phyloP scores from a whole-genome alignment of 2,329 filamentous ascomycete species.

The Monilinia polystroma region DNA sequence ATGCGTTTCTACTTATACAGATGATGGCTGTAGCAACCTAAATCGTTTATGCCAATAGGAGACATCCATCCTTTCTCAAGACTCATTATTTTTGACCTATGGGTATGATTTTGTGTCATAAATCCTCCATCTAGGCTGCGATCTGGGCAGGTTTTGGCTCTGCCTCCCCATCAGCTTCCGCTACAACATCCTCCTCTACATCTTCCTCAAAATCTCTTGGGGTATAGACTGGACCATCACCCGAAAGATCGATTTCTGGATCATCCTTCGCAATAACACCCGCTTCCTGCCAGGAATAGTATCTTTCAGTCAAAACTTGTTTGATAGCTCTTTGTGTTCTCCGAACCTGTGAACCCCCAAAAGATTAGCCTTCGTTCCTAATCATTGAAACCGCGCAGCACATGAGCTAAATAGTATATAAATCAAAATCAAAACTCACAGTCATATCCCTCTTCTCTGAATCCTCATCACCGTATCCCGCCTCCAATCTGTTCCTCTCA shows the following conservation, averaged over 20 bases:
- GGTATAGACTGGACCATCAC: slow-evolving; percentile 36
- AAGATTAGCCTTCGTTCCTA: slow-evolving; percentile 12
- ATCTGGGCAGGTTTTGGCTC: slow-evolving; percentile 10
- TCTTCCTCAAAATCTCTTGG: slow-evolving; percentile 32
- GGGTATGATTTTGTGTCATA: slow-evolving; percentile 12
- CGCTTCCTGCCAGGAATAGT: slow-evolving; percentile 83
- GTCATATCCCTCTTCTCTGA: slow-evolving; percentile 58
- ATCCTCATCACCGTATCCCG: slow-evolving; percentile 74
- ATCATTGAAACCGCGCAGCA: not conserved
- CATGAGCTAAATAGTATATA: slow-evolving; percentile 16
- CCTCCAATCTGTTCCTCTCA: slow-evolving; percentile 65
- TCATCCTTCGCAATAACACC: slow-evolving; percentile 63
- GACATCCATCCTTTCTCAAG: slow-evolving; percentile 1
- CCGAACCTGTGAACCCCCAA: slow-evolving; percentile 56
- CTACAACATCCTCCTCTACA: slow-evolving; percentile 37
- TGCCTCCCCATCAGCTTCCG: slow-evolving; percentile 7
- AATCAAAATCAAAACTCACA: slow-evolving; percentile 51
- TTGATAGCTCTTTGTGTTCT: slow-evolving; percentile 80
- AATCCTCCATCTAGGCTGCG: slow-evolving; percentile 8
- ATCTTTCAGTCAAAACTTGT: slow-evolving; percentile 81
- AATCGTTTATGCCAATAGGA: slow-evolving; percentile 8
- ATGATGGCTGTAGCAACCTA: slow-evolving; percentile 14
- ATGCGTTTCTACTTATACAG: slow-evolving; percentile 23
- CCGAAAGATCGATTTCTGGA: slow-evolving; percentile 57
- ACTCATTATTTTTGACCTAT: slow-evolving; percentile 12